Evolutionary conservation across 208 protist genomes (phyloP), one percentile per base, ranked within the genome.

Genomic region (Blastocrithidia nonstop): DNA sequence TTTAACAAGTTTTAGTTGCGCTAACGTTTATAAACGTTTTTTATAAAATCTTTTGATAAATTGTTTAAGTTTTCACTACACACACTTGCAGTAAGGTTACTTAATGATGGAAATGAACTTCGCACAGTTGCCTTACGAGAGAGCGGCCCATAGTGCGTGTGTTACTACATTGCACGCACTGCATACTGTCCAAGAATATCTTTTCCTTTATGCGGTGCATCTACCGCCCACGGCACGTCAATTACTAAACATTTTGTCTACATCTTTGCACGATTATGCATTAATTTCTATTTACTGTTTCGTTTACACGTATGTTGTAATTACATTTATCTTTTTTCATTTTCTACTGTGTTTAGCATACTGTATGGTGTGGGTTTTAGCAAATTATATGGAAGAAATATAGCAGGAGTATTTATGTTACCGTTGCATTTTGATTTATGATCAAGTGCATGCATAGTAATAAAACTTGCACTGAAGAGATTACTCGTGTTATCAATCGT

Each of bases 191-290:
- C 74, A 22, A 76, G 56, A 15, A 54, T 45, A 45, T 89, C 80
- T 1, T 3, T n/a, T 2, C 80, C 75, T 5, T 51, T 17, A 50
- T 86, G 81, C 8, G 73, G 81, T 23, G 74, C 39, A 49, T 90
- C 81, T n/a, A 85, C 29, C 22, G 81, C 72, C 81, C 81, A 90
- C 31, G 81, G 81, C 7, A 80, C 45, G 50, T 90, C 76, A 15
- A 44, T n/a, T n/a, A n/a, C n/a, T n/a, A n/a, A n/a, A n/a, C n/a
- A n/a, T n/a, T n/a, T n/a, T n/a, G n/a, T n/a, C n/a, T 28, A 6
- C 46, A 46, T 35, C 38, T 71, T 36, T 71, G 13, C 26, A 20
- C 13, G n/a, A 13, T 37, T 20, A 31, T 15, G 13, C 21, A 9
- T 13, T 21, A 31, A 13, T 6, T 37, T 2, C 25, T 27, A 5